Percentiles rank a stretch among this genome's conserved stretches.
Evolutionary conservation across 805 yeast species (phyloP).

Genomic region (Ascoidea asiatica): DNA sequence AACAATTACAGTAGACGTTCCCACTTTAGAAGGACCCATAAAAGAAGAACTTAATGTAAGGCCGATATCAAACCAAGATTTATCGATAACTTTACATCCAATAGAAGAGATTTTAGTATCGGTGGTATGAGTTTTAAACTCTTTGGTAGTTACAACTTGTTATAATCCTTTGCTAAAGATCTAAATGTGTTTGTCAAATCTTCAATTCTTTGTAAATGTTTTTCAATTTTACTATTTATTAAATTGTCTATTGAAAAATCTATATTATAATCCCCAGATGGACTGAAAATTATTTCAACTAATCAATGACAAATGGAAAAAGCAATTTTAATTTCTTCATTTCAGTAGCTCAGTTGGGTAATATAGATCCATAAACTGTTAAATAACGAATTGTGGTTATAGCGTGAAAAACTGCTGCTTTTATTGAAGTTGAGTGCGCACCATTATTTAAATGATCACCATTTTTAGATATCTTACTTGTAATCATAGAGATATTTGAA

Average conservation of each 20-base stretch:
- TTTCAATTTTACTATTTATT: constrained; percentile 4
- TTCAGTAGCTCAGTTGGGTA: constrained; percentile 62
- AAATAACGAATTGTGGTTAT: constrained; percentile 69
- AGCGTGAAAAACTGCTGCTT: constrained; percentile 59
- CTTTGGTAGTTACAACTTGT: too few relatives aligned
- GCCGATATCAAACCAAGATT: too few relatives aligned
- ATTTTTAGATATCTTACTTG: constrained; percentile 16
- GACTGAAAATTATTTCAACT: constrained; percentile 33
- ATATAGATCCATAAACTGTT: constrained; percentile 43
- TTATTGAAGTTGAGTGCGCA: constrained; percentile 33
- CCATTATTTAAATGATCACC: constrained; percentile 17
- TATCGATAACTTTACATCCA: too few relatives aligned
- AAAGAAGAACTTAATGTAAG: too few relatives aligned
- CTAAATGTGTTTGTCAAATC: not conserved
- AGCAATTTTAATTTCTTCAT: constrained; percentile 62
- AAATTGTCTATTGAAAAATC: constrained; percentile 3
- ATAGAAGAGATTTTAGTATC: too few relatives aligned
- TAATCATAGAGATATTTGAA: constrained; percentile 30
- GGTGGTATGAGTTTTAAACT: too few relatives aligned
- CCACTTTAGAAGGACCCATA: too few relatives aligned
- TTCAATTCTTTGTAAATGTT: not conserved
- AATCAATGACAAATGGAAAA: constrained; percentile 52
- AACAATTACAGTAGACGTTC: too few relatives aligned
- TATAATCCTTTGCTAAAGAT: not conserved
- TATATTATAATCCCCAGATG: constrained; percentile 1